Base-by-base conservation (phyloP, 169 alveolate species). In the Cryptosporidium parvum region DNA sequence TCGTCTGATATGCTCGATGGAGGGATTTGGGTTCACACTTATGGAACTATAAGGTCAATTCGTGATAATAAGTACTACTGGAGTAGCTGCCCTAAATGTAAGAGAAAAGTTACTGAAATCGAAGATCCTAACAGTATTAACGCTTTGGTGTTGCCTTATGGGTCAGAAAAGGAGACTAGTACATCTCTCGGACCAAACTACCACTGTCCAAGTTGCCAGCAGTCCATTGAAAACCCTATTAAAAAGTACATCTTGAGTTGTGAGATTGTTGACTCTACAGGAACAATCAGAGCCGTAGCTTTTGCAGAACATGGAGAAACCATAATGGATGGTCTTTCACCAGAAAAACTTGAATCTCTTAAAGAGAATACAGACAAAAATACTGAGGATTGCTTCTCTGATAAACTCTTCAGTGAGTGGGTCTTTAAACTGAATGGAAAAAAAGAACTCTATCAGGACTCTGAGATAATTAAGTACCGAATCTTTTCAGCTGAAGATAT, bases 241-340 rank as follows among this genome's bases (percentile, higher is more conserved):
- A 80, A 59, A 29, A 80, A 80, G 75, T 80, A 80, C 33, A 80
- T 80, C 52, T 48, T 80, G 26, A 80, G 89, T 33, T 80, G 89
- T 31, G 89, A 80, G 39, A 59, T 80, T 29, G 69, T 80, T 9
- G 89, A 80, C 39, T 62, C 80, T 9, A 80, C 89, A 1, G 89
- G 89, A 33, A 65, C 89, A 1, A 37, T 80, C 44, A 59, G 89
- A 42, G 89, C 89, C 0, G 89, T 80, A 18, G 89, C 89, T 14
- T 80, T 80, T 80, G 89, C 89, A 26, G 89, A 80, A 65, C 89
- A 80, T 31, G 89, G 89, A n/a, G 89, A 80, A 42, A 18, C 89
- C 39, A 80, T 80, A 39, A 80, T 80, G 89, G 89, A 44, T 18
- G 89, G 89, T 4, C 45, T 80, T 3, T 21, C 73, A 3, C 69